Base-by-base conservation (phyloP, 2,329 filamentous ascomycete species). In the Microascus cirrosus region DNA sequence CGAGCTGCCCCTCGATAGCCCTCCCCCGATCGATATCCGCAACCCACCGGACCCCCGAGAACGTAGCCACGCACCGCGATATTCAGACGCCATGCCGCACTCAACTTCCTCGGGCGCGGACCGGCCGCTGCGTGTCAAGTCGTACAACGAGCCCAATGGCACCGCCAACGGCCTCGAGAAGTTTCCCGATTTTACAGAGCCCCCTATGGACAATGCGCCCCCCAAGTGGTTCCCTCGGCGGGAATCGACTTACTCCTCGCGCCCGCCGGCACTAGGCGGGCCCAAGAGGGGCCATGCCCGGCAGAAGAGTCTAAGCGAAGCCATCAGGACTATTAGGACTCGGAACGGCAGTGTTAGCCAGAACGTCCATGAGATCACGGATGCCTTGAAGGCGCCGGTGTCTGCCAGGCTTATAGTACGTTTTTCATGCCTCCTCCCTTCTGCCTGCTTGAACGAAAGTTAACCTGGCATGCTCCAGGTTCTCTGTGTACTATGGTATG, bases 291-390 rank as follows among this genome's bases (percentile, higher is more conserved):
- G 45, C 11, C 48, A 53, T 32, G 18, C 10, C 22, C 45, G 56
- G 25, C 90, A 94, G 69, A 95, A 93, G 78, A 96, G 91, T 72
- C 81, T 96, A 64, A 85, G 84, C 66, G 90, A 96, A 71, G 90
- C 93, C n/a, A 82, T 96, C 63, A 84, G 83, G 64, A 91, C 84
- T 2, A 93, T 96, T 65, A 80, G 90, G 63, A 85, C 82, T 42
- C 81, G 91, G 65, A 89, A 86, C 65, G 89, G 83, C 56, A 97
- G 92, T 70, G 86, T 96, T 65, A 92, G 86, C 74, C 89, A 93
- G 69, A 96, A 95, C 73, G 92, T 91, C 58, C 90, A 95, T 60
- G 93, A 97, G 72, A 84, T 99, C 65, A 92, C 91, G 52, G 90
- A 94, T 70, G 91, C 92, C 56, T 80, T 99, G 60, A 89, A 87